These are phyloP conservation scores for Penicillium soppii DNA, from an alignment of 495 filamentous ascomycete genomes.

Conservation along the genomic window DNA sequence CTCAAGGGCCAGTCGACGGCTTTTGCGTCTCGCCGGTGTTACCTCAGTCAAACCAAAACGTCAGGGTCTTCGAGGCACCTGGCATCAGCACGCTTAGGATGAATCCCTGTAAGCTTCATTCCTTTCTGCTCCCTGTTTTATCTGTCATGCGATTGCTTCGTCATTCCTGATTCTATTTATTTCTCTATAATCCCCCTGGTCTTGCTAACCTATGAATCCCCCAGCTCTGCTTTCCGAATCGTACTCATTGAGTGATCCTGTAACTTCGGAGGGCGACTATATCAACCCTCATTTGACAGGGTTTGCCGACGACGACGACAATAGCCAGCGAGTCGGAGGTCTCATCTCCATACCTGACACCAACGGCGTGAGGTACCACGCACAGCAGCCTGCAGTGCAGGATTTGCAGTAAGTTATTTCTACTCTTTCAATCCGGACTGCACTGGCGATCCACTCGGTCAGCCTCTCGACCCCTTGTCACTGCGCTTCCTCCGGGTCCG, in stretches of 20 bases:
- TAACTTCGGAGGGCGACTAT: conserved; percentile 44
- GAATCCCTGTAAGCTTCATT: conserved; percentile 25
- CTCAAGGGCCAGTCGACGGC: conserved; percentile 14
- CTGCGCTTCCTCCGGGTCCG: conserved; percentile 36
- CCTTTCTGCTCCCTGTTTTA: conserved; percentile 8
- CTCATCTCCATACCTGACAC: conserved; percentile 45
- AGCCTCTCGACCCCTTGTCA: conserved; percentile 39
- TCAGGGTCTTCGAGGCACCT: conserved; percentile 25
- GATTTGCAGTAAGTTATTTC: conserved; percentile 49
- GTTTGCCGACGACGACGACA: conserved; percentile 44
- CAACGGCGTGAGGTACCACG: conserved; percentile 48
- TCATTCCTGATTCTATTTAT: not conserved
- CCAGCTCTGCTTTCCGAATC: conserved; percentile 37
- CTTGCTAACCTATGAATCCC: conserved; percentile 17
- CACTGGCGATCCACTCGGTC: conserved; percentile 35
- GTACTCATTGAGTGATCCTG: conserved; percentile 39
- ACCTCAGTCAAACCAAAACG: conserved; percentile 14
- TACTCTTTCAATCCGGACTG: conserved; percentile 37
- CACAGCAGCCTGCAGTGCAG: conserved; percentile 44
- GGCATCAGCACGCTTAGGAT: conserved; percentile 24
- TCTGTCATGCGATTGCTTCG: conserved; percentile 5
- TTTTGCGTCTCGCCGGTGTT: conserved; percentile 21
- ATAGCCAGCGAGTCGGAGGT: conserved; percentile 40
- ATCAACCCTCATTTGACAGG: conserved; percentile 35
- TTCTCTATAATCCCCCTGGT: conserved; percentile 5